Evolutionary conservation across 768 basidiomycete genomes (phyloP).

Genomic region (Russula compacta): DNA sequence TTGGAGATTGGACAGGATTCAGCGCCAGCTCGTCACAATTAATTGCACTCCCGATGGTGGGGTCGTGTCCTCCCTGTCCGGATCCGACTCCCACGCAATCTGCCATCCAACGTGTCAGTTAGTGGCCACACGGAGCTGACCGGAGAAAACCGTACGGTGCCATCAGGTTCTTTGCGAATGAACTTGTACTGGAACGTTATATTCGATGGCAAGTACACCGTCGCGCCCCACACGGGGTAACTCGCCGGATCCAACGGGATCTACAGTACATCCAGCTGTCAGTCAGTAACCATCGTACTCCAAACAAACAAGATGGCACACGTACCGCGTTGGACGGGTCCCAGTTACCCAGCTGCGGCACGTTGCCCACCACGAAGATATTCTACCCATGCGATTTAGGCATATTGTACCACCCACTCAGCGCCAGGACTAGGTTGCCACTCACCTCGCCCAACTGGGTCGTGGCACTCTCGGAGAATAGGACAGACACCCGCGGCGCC

Average conservation of each 20-base stretch:
- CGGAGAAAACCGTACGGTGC: conserved; percentile 28
- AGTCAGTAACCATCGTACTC: not conserved
- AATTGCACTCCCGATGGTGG: conserved; percentile 26
- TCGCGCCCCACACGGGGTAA: conserved; percentile 48
- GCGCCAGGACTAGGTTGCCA: too few species aligned
- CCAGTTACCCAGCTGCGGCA: conserved; percentile 49
- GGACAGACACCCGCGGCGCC: conserved; percentile 1
- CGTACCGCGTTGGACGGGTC: conserved; percentile 37
- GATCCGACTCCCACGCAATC: conserved; percentile 54
- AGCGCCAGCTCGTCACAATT: conserved; percentile 39
- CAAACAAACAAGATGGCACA: not conserved
- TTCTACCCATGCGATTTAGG: conserved; percentile 37
- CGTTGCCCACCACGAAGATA: conserved; percentile 49
- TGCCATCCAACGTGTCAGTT: not conserved
- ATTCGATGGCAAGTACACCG: conserved; percentile 40
- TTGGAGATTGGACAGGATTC: not conserved
- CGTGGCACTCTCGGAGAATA: conserved; percentile 45
- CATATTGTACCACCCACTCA: too few species aligned
- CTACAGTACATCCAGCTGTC: conserved; percentile 24
- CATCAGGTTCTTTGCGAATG: conserved; percentile 45
- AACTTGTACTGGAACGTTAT: conserved; percentile 53
- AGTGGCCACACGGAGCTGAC: not conserved
- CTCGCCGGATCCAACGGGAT: conserved; percentile 42
- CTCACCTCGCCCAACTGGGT: conserved; percentile 50
- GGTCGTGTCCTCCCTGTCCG: conserved; percentile 42